Evolutionary conservation across 2,329 filamentous ascomycete genomes (phyloP).

Genomic region (Anisogramma anomala): DNA sequence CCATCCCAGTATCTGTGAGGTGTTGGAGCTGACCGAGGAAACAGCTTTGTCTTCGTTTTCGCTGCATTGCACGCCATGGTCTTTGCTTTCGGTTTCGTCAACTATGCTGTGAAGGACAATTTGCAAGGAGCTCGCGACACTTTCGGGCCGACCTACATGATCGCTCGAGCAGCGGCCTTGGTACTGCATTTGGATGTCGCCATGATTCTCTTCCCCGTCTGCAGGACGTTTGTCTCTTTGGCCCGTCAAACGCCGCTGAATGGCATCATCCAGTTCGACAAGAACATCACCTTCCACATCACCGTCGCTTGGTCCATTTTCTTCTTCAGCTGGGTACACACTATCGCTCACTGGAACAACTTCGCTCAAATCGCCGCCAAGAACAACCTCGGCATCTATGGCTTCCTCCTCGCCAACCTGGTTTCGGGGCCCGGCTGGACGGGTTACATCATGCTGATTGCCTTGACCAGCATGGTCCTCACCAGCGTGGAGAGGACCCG

Average conservation of each 20-base stretch:
- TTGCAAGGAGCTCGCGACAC: slow-evolving; percentile 51
- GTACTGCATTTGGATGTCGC: slow-evolving; percentile 74
- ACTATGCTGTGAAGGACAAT: slow-evolving; percentile 70
- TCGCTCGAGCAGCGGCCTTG: slow-evolving; percentile 64
- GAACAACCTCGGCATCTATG: slow-evolving; percentile 66
- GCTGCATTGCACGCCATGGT: slow-evolving; percentile 62
- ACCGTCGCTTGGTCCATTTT: slow-evolving; percentile 77
- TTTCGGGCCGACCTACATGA: slow-evolving; percentile 66
- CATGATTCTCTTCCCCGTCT: slow-evolving; percentile 69
- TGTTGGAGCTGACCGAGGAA: slow-evolving; percentile 15
- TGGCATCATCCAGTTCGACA: slow-evolving; percentile 79
- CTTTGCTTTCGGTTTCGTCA: slow-evolving; percentile 68
- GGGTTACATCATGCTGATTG: slow-evolving; percentile 72
- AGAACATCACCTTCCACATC: slow-evolving; percentile 84
- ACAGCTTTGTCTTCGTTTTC: slow-evolving; percentile 66
- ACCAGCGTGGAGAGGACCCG: slow-evolving; percentile 70
- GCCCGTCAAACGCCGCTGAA: slow-evolving; percentile 71
- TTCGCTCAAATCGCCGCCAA: slow-evolving; percentile 64
- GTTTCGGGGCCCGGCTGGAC: slow-evolving; percentile 74
- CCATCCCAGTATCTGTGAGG: no score
- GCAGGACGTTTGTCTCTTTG: slow-evolving; percentile 72
- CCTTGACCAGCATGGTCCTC: slow-evolving; percentile 65
- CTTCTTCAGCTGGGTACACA: slow-evolving; percentile 80
- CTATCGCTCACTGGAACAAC: slow-evolving; percentile 79
- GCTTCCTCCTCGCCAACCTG: slow-evolving; percentile 67